Evolutionary conservation across 2,329 filamentous ascomycete species (phyloP), one percentile per base, ranked within the genome.

Genomic region (Aspergillus piperis): DNA sequence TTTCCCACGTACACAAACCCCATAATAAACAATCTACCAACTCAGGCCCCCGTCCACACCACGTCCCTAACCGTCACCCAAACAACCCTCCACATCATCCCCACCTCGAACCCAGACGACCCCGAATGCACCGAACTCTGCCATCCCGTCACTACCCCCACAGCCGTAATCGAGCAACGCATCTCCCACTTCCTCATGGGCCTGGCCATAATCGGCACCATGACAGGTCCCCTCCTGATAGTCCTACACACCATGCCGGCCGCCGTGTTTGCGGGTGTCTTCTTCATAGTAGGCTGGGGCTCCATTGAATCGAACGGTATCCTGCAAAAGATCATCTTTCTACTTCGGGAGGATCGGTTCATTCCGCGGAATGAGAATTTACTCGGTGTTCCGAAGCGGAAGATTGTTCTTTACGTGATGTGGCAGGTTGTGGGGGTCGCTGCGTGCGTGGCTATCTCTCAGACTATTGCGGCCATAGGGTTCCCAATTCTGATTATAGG

Each of bases 221-320:
- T 92, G 88, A 85, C 87, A 0, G 86, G 87, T 0, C 90, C 90
- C 0, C 77, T 92, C 2, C 83, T 93, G 1, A 76, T 86, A 13
- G 88, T 91, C 8, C 79, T 93, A 11, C 87, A 91, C 68, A 84
- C 90, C 3, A 90, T 93, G 66, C 90, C 90, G 0, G 88, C 91
- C 68, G 89, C 86, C 58, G 88, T 92, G 0, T 83, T 92, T 30
- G 90, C 89, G 0, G 90, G 90, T 0, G 82, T 92, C 27, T 92
- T 92, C 80, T 91, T 92, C 76, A 85, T 90, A 72, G 92, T 92
- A 88, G 90, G 90, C 25, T 82, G 90, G 65, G 88, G 92, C 73
- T 89, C 90, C 2, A 84, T 92, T 53, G 83, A 86, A 69, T 86
- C 77, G 21, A 93, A 92, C 71, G 89, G 89, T 38, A 90, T 92